These are phyloP conservation scores for Asterella californica DNA, from an alignment of 225 moss, liverwort and hornwort genomes.

Conservation along the genomic window DNA sequence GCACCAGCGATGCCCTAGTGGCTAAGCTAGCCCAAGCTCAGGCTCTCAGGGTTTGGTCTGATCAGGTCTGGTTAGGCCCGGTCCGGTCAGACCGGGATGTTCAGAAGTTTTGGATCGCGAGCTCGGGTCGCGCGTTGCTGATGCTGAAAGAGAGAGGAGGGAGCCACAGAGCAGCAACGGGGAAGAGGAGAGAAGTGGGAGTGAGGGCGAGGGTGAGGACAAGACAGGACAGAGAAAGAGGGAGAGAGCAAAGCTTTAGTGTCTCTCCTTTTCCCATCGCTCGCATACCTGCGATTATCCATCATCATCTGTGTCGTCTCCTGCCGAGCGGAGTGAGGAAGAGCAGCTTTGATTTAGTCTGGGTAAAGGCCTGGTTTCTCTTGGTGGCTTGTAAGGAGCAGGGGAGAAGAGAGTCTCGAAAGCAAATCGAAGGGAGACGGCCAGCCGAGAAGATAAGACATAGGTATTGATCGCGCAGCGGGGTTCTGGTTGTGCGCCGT, in stretches of 20 bases:
- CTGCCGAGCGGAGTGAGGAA: not conserved
- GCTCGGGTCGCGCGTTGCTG: constrained; percentile 6
- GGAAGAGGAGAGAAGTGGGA: not conserved
- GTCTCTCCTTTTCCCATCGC: not conserved
- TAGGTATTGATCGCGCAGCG: not conserved
- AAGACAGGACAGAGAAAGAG: not conserved
- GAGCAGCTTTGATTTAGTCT: not conserved
- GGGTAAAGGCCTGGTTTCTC: not conserved
- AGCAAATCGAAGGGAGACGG: not conserved
- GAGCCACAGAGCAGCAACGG: not conserved
- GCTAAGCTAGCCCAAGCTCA: not conserved
- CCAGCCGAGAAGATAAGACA: not conserved
- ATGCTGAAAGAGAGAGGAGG: not conserved
- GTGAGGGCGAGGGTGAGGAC: not conserved
- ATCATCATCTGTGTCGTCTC: not conserved
- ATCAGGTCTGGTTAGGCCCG: not conserved
- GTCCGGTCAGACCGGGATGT: not conserved
- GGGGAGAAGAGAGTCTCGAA: not conserved
- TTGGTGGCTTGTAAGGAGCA: not conserved
- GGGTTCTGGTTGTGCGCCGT: not conserved
- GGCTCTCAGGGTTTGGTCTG: not conserved
- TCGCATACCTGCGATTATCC: not conserved
- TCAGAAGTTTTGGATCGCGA: not conserved
- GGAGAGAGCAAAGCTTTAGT: not conserved
- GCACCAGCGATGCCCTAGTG: constrained; percentile 19